Evolutionary conservation across 495 filamentous ascomycete genomes (phyloP).

Genomic region (Letharia columbiana): DNA sequence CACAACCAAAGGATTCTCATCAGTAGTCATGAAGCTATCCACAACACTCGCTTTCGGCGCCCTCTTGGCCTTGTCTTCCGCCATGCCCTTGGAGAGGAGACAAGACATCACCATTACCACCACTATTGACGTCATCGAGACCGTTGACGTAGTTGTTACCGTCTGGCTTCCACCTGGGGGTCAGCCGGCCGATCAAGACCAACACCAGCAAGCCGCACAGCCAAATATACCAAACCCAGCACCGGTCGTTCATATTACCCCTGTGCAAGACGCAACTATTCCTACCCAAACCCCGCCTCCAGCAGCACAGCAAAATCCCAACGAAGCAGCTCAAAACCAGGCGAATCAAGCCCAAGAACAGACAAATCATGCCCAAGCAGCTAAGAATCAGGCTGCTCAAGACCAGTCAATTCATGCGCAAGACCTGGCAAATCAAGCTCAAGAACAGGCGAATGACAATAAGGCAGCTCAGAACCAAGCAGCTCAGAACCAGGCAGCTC

Average conservation of each 20-base stretch:
- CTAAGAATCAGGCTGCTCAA: conserved; percentile 1
- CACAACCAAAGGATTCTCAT: neutral
- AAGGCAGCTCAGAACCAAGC: conserved; percentile 9
- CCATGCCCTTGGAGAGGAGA: conserved; percentile 29
- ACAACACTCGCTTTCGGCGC: conserved; percentile 27
- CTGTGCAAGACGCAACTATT: neutral
- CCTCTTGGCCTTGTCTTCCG: conserved; percentile 26
- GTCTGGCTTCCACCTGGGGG: conserved; percentile 23
- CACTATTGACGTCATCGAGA: conserved; percentile 33
- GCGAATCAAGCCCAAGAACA: conserved; percentile 3
- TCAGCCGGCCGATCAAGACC: conserved; percentile 1
- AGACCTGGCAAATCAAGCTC: conserved; percentile 10
- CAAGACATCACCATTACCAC: conserved; percentile 30
- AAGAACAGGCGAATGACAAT: conserved; percentile 6
- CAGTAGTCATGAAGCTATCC: conserved; percentile 19
- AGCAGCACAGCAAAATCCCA: neutral
- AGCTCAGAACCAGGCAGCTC: conserved; percentile 16
- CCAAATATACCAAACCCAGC: conserved; percentile 3
- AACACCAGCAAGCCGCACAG: conserved; percentile 4
- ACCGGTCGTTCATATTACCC: conserved; percentile 6
- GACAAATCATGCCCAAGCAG: neutral
- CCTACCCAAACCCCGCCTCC: neutral
- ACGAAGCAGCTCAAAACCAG: neutral
- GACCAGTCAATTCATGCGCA: neutral
- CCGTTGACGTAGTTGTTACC: conserved; percentile 32